Evolutionary conservation across 495 filamentous ascomycete genomes (phyloP).

Genomic region (Daldinia grandis): DNA sequence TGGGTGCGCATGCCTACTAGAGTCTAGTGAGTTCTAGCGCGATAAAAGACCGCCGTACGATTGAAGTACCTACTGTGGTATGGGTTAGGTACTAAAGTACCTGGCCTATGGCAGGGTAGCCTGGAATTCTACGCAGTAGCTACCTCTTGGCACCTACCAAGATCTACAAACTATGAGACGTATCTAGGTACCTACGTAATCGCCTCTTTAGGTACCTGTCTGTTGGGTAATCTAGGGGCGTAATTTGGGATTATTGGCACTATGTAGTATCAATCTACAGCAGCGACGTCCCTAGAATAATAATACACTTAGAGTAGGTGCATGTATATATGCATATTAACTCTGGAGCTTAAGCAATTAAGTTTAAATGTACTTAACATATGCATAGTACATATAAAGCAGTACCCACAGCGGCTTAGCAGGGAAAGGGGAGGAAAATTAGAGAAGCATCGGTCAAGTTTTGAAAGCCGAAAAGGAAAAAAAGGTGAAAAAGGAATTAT

Average conservation of each 20-base stretch:
- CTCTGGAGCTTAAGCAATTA: background rate
- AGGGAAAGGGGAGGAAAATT: background rate
- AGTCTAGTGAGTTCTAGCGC: constrained; percentile 34
- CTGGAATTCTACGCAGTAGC: constrained; percentile 13
- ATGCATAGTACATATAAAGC: background rate
- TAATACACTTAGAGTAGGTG: background rate
- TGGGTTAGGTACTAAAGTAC: constrained; percentile 10
- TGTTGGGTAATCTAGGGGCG: constrained; percentile 14
- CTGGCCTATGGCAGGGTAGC: constrained; percentile 4
- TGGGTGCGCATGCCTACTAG: constrained; percentile 33
- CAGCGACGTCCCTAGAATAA: background rate
- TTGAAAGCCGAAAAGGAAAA: background rate
- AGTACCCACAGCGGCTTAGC: background rate
- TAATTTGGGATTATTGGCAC: background rate
- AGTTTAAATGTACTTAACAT: background rate
- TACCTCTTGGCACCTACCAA: constrained; percentile 23
- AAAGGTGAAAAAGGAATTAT: background rate
- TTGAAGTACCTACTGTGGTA: background rate
- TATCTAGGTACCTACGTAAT: constrained; percentile 17
- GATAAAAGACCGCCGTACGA: constrained; percentile 14
- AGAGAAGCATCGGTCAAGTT: background rate
- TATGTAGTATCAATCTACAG: background rate
- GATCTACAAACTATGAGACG: constrained; percentile 28
- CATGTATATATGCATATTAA: background rate
- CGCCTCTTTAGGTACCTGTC: background rate